phyloP scores from a whole-genome alignment of 2,329 filamentous ascomycete genomes.

The Sclerotinia borealis region DNA sequence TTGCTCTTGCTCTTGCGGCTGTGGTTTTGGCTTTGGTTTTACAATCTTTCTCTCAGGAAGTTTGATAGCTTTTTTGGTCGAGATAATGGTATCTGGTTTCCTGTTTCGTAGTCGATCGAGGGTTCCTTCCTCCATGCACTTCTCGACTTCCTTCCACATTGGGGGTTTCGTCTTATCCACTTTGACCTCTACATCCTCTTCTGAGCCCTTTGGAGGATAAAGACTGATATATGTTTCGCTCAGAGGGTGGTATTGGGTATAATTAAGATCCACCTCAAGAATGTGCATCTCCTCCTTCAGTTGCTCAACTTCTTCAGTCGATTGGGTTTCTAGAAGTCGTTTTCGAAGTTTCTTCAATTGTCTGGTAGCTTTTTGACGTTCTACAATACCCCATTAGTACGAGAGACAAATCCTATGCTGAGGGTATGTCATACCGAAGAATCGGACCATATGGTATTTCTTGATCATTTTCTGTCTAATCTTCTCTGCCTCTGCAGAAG shows the following conservation, averaged over 20 bases:
- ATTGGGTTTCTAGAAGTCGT: conserved; percentile 46
- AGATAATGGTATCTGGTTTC: conserved; percentile 9
- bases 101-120: conserved; percentile 29
- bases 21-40: conserved; percentile 17
- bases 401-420: background rate
- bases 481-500: conserved; percentile 52
- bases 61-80: conserved; percentile 17
- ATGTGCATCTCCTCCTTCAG: conserved; percentile 56
- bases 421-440: conserved; percentile 58
- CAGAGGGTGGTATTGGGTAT: conserved; percentile 66
- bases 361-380: conserved; percentile 66
- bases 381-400: conserved; percentile 35
- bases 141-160: conserved; percentile 65
- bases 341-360: conserved; percentile 59
- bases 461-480: conserved; percentile 63
- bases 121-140: conserved; percentile 52
- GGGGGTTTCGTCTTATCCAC: conserved; percentile 37
- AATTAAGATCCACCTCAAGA: conserved; percentile 68
- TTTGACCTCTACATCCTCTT: conserved; percentile 26
- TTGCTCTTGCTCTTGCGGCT: conserved; percentile 4
- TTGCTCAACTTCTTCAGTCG: conserved; percentile 44
- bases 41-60: conserved; percentile 16
- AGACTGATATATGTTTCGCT: conserved; percentile 64
- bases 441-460: conserved; percentile 78
- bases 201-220: conserved; percentile 43